Evolutionary conservation across 208 protist species (phyloP).

Genomic region (Leishmania arabica): DNA sequence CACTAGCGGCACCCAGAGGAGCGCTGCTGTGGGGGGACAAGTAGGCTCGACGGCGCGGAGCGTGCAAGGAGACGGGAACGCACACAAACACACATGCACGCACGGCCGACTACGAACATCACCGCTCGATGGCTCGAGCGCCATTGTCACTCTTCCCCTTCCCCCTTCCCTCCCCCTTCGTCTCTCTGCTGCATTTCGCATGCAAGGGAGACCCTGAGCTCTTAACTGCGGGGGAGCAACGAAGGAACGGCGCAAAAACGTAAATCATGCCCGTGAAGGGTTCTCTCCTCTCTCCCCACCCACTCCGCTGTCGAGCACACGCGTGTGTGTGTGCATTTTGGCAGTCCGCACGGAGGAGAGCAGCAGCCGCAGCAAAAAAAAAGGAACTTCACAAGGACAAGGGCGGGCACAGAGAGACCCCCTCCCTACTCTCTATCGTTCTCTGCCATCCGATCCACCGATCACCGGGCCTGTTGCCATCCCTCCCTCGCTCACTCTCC

Average conservation of each 20-base stretch:
- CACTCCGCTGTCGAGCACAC: not conserved
- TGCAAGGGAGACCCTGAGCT: not conserved
- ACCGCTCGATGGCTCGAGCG: not conserved
- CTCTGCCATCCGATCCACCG: not conserved
- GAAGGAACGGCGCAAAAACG: not conserved
- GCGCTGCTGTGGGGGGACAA: not conserved
- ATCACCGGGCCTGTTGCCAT: not conserved
- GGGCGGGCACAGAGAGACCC: not conserved
- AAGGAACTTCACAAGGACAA: not conserved
- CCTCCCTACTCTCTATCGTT: not conserved
- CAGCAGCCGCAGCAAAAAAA: not conserved
- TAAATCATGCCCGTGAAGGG: not conserved
- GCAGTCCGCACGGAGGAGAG: not conserved
- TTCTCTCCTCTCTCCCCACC: not conserved
- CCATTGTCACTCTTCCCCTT: not conserved
- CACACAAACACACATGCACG: not conserved
- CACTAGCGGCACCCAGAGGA: not conserved
- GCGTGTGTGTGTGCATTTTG: not conserved
- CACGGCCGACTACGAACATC: not conserved
- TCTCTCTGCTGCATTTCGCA: not conserved
- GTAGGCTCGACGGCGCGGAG: not conserved
- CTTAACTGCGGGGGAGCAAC: not conserved
- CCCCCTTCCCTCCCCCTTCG: not conserved
- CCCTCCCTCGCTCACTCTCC: not conserved
- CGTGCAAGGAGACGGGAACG: not conserved